Evolutionary conservation across 164 flowering plant species (phyloP).

Genomic region (Kingdonia uniflora): DNA sequence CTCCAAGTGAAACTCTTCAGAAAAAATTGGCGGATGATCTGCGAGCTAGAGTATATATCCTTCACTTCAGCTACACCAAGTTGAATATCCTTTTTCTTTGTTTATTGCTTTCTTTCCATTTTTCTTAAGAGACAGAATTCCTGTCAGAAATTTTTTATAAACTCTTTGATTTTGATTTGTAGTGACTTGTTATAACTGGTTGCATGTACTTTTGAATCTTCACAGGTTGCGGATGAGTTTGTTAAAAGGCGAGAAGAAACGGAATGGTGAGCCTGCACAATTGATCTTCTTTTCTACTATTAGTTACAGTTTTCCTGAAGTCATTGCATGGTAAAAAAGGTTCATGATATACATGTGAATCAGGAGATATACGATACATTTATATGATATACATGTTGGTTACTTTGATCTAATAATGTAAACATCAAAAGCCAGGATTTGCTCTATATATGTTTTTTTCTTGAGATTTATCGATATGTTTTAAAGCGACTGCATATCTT

Average conservation of each 20-base stretch:
- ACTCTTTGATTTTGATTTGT: neutral
- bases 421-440: too few relatives aligned
- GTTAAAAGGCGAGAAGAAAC: slow-evolving; percentile 81
- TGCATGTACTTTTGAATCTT: slow-evolving; percentile 3
- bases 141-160: neutral
- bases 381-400: too few relatives aligned
- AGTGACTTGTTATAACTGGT: neutral
- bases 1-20: slow-evolving; percentile 61
- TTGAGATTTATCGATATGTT: too few relatives aligned
- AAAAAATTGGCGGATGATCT: slow-evolving; percentile 81
- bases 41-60: slow-evolving; percentile 47
- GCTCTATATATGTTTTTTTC: too few relatives aligned
- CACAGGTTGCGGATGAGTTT: slow-evolving; percentile 94
- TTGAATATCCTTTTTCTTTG: neutral
- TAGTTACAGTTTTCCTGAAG: too few relatives aligned
- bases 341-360: too few relatives aligned
- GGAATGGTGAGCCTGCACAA: slow-evolving; percentile 87
- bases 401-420: too few relatives aligned
- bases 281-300: too few relatives aligned
- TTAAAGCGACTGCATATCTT: too few relatives aligned
- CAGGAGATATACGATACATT: too few relatives aligned
- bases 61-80: neutral
- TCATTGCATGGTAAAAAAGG: too few relatives aligned
- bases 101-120: too few relatives aligned
- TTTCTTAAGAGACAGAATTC: neutral